These are phyloP conservation scores for Beta lomatogona DNA, from an alignment of 179 eudicot species.

Conservation along the genomic window DNA sequence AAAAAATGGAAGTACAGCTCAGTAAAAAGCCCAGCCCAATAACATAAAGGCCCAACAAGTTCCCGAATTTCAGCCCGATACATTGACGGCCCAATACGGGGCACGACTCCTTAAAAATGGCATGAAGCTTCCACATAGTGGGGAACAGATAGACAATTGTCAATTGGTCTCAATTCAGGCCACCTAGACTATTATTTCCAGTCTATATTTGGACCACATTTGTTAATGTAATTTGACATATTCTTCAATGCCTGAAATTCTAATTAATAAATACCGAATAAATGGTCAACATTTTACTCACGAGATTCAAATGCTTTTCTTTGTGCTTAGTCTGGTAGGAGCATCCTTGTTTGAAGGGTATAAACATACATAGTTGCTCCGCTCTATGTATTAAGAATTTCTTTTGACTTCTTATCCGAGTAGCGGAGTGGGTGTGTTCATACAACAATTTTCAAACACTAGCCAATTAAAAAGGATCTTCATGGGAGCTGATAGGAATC, in stretches of 20 bases:
- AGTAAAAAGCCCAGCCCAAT: neutral
- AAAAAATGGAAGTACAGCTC: neutral
- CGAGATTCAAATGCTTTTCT: slow-evolving; percentile 31
- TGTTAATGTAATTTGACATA: neutral
- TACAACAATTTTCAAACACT: neutral
- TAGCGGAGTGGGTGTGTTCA: neutral
- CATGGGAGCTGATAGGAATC: too few species aligned
- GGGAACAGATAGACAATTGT: neutral
- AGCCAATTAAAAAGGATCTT: neutral
- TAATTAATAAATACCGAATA: neutral
- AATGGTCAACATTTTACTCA: slow-evolving; percentile 22
- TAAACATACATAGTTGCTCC: neutral
- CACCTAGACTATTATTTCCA: neutral
- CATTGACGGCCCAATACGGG: neutral
- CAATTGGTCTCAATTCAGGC: neutral
- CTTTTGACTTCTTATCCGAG: neutral
- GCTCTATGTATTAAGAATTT: neutral
- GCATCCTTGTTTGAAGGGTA: slow-evolving; percentile 5
- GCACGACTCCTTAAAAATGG: neutral
- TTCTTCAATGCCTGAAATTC: neutral
- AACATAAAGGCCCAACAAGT: neutral
- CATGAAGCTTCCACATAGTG: slow-evolving; percentile 21
- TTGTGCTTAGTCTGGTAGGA: neutral
- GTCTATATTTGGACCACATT: slow-evolving; percentile 8
- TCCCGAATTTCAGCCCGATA: neutral